A percentile compares a stretch with the other conserved stretches of the same genome.
Evolutionary conservation across 306 rosid genomes (phyloP).

Genomic region (Fagus sylvatica): DNA sequence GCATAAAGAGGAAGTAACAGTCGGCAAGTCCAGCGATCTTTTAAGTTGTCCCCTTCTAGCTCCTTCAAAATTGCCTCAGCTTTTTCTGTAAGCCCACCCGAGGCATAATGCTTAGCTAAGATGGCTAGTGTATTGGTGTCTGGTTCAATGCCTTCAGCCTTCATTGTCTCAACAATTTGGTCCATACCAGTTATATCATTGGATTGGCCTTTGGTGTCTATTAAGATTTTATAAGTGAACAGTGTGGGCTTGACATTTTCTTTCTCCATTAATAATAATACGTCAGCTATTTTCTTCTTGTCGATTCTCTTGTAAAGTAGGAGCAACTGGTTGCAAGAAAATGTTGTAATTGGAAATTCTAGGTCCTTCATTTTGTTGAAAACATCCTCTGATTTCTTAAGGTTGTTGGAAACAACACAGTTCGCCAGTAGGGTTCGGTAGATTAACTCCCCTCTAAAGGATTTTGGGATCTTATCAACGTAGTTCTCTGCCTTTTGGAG

Average conservation of each 20-base stretch:
- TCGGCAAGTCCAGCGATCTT: constrained; percentile 37
- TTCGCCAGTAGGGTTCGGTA: constrained; percentile 69
- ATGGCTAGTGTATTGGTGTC: constrained; percentile 31
- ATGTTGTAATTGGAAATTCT: constrained; percentile 55
- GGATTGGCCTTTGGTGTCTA: constrained; percentile 61
- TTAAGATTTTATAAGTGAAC: constrained; percentile 59
- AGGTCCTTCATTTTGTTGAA: constrained; percentile 80
- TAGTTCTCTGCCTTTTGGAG: constrained; percentile 62
- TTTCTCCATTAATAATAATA: constrained; percentile 76
- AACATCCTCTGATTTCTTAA: constrained; percentile 62
- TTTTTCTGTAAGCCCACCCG: constrained; percentile 63
- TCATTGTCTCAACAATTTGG: constrained; percentile 71
- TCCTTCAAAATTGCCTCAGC: constrained; percentile 66
- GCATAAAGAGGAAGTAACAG: constrained; percentile 67
- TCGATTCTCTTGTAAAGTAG: constrained; percentile 68
- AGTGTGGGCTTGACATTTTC: constrained; percentile 66
- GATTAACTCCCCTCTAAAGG: constrained; percentile 68
- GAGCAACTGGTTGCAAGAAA: constrained; percentile 78
- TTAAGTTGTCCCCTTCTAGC: constrained; percentile 61
- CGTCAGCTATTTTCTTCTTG: constrained; percentile 76
- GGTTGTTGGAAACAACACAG: constrained; percentile 42
- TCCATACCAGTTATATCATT: constrained; percentile 82
- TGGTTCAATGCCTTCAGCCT: constrained; percentile 63
- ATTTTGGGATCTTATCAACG: constrained; percentile 62
- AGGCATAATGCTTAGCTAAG: constrained; percentile 59